Conservation (phyloP, 306 rosid species). For the Cicer arietinum region DNA sequence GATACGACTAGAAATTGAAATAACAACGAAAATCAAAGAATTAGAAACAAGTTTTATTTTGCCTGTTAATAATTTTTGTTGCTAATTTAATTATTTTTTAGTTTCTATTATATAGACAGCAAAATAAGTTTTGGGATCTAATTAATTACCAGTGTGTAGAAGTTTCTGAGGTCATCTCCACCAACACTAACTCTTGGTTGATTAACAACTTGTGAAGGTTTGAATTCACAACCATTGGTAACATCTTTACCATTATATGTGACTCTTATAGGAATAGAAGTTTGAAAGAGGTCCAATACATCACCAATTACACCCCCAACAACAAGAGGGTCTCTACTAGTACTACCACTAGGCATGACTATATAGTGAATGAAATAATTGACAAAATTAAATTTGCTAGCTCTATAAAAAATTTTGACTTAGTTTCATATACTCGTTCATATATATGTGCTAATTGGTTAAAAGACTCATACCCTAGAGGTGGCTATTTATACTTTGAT, state of each 20-base stretch:
- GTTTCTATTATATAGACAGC: background rate
- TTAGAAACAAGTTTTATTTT: background rate
- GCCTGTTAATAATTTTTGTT: background rate
- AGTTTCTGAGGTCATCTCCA: constrained; percentile 56
- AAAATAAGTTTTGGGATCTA: background rate
- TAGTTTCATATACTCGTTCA: background rate
- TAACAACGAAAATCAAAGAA: background rate
- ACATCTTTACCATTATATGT: constrained; percentile 35
- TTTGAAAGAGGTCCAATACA: constrained; percentile 49
- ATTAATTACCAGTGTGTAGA: constrained; percentile 51
- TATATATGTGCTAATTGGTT: background rate
- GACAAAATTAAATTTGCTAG: too few species aligned
- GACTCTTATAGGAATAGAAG: constrained; percentile 34
- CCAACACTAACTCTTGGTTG: constrained; percentile 53
- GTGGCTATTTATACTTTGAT: background rate
- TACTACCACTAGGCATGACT: background rate
- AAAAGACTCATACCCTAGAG: background rate
- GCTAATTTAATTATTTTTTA: background rate
- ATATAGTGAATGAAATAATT: background rate
- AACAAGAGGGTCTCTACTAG: constrained; percentile 45
- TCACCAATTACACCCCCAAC: constrained; percentile 53
- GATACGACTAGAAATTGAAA: background rate
- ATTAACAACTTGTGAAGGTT: constrained; percentile 47
- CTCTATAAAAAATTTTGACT: background rate
- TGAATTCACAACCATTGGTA: constrained; percentile 48